Evolutionary conservation across 257 asterid species (phyloP).

Genomic region (Cruciata laevipes): DNA sequence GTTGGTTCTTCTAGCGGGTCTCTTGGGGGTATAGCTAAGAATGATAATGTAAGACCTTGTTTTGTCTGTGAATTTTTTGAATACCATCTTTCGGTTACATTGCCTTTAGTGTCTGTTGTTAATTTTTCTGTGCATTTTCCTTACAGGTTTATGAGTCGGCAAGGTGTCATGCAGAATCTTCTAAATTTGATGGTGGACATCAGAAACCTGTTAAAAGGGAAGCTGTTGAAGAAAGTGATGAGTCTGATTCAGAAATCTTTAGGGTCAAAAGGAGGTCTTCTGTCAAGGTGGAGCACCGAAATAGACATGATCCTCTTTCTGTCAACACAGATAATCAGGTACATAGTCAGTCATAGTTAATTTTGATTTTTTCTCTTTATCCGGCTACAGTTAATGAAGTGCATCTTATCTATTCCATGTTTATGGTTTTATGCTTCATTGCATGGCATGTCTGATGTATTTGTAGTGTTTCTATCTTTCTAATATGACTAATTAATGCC

Average conservation of each 20-base stretch:
- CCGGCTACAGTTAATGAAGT: not conserved
- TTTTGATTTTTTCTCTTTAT: not conserved
- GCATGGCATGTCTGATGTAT: not conserved
- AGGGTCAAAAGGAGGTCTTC: constrained; percentile 78
- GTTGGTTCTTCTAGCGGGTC: constrained; percentile 9
- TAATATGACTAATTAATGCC: not conserved
- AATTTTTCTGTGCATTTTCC: not conserved
- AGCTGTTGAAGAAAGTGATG: constrained; percentile 48
- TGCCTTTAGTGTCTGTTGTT: not conserved
- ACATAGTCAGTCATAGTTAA: constrained; percentile 4
- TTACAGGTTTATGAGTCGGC: constrained; percentile 23
- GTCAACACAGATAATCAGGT: constrained; percentile 57
- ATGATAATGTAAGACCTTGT: constrained; percentile 25
- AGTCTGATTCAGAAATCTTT: constrained; percentile 81
- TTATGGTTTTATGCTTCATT: not conserved
- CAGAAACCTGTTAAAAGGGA: constrained; percentile 17
- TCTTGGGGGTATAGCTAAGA: constrained; percentile 19
- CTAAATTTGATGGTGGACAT: constrained; percentile 25
- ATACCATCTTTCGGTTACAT: not conserved
- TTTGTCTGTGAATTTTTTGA: not conserved
- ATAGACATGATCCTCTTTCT: constrained; percentile 29
- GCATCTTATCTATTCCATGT: not conserved
- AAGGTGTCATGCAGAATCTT: constrained; percentile 27
- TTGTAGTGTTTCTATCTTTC: not conserved
- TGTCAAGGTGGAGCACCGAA: constrained; percentile 45